phyloP scores from a whole-genome alignment of 164 flowering plant species.

The Saururus chinensis region DNA sequence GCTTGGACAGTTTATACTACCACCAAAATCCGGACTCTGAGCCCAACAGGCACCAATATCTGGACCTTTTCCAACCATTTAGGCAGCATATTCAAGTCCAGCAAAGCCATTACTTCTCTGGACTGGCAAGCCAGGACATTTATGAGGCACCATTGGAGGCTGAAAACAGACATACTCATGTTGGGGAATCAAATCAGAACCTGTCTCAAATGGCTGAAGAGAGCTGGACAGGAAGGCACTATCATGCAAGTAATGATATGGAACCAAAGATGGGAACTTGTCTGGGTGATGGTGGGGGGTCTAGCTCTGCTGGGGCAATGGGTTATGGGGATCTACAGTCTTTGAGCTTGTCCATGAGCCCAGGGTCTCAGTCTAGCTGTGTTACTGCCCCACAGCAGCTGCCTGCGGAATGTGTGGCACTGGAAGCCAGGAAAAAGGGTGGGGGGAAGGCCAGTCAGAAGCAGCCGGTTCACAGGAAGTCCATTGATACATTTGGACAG shows the following conservation, averaged over 20 bases:
- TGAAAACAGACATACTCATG: constrained; percentile 17
- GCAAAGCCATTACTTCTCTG: constrained; percentile 27
- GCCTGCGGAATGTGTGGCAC: constrained; percentile 22
- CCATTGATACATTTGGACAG: constrained; percentile 81
- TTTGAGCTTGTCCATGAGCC: constrained; percentile 76
- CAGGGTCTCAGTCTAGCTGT: constrained; percentile 73
- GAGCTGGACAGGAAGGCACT: constrained; percentile 36
- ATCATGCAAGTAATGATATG: constrained; percentile 14
- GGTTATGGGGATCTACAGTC: constrained; percentile 63
- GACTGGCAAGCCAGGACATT: constrained; percentile 22
- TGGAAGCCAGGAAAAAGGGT: constrained; percentile 58
- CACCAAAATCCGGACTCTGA: constrained; percentile 31
- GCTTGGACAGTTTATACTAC: constrained; percentile 66
- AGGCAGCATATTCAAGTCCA: constrained; percentile 28
- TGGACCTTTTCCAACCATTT: constrained; percentile 22
- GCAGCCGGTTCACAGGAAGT: constrained; percentile 68
- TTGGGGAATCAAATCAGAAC: constrained; percentile 21
- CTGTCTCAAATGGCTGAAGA: constrained; percentile 26
- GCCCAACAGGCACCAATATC: constrained; percentile 23
- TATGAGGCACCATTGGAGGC: constrained; percentile 26
- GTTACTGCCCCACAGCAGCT: constrained; percentile 37
- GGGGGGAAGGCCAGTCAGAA: constrained; percentile 38
- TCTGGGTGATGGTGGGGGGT: constrained; percentile 22
- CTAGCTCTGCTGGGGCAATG: constrained; percentile 23
- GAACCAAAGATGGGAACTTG: constrained; percentile 26